Evolutionary conservation across 306 rosid genomes (phyloP).

Genomic region (Dalbergia cultrata): DNA sequence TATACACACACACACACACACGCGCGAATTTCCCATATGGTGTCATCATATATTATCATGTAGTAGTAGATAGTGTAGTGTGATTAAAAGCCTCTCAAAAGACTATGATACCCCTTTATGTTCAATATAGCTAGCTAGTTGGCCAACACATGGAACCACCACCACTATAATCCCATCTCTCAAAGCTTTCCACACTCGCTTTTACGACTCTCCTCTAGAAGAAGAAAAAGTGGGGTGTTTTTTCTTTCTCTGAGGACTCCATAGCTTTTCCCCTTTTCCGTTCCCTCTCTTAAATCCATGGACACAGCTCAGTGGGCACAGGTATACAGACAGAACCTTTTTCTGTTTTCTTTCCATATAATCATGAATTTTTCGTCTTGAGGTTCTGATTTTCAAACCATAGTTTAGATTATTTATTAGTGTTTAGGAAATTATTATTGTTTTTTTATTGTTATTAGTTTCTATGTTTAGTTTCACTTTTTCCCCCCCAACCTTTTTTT

Average conservation of each 20-base stretch:
- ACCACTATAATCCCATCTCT: conserved; percentile 56
- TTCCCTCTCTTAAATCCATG: conserved; percentile 73
- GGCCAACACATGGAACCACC: conserved; percentile 84
- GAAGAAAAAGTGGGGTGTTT: conserved; percentile 56
- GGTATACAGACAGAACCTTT: conserved; percentile 61
- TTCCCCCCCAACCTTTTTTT: conserved; percentile 40
- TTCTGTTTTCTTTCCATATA: conserved; percentile 54
- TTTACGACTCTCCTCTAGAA: conserved; percentile 67
- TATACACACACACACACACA: no score
- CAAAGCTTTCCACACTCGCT: conserved; percentile 58
- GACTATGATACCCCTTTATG: conserved; percentile 64
- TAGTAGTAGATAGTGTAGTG: not conserved
- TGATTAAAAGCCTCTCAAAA: conserved; percentile 30
- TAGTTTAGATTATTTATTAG: conserved; percentile 39
- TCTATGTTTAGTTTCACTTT: conserved; percentile 46
- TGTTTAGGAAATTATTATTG: conserved; percentile 23
- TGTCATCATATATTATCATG: conserved; percentile 33
- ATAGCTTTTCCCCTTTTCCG: conserved; percentile 63
- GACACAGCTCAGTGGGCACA: conserved; percentile 99
- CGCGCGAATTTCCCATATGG: conserved; percentile 42
- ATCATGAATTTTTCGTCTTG: conserved; percentile 55
- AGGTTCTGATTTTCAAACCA: conserved; percentile 54
- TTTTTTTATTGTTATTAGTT: conserved; percentile 55
- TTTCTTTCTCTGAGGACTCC: conserved; percentile 68
- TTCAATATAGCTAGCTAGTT: conserved; percentile 61